A percentile compares a stretch with the other conserved stretches of the same genome.
These are phyloP conservation scores for Aeschynomene evenia DNA, from an alignment of 306 rosid species.

Conservation along the genomic window DNA sequence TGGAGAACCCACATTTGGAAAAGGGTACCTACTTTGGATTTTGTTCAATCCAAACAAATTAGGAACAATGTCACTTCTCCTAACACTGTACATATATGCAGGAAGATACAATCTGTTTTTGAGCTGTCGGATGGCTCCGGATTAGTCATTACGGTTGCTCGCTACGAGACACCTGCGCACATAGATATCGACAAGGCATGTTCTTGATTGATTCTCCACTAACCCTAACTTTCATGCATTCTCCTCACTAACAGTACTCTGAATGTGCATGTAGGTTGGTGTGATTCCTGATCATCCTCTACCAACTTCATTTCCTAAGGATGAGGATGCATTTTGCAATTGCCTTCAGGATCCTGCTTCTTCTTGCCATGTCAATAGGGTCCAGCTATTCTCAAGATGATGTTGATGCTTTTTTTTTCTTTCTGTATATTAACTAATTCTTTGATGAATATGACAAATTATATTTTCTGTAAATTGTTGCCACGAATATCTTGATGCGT, in stretches of 20 bases:
- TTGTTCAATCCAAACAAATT: conserved; percentile 6
- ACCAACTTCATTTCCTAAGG: conserved; percentile 81
- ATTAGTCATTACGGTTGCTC: conserved; percentile 91
- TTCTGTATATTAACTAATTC: conserved; percentile 9
- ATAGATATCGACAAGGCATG: conserved; percentile 84
- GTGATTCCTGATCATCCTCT: conserved; percentile 92
- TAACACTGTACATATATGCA: conserved; percentile 42
- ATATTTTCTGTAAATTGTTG: conserved; percentile 27
- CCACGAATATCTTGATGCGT: neutral
- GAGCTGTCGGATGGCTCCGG: conserved; percentile 96
- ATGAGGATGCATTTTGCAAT: conserved; percentile 74
- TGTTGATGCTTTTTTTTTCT: neutral
- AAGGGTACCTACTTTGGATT: conserved; percentile 62
- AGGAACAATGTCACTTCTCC: neutral
- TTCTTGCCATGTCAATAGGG: conserved; percentile 68
- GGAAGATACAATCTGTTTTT: conserved; percentile 95
- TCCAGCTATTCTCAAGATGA: conserved; percentile 71
- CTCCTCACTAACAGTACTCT: neutral
- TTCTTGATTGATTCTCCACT: neutral
- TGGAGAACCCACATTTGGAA: conserved; percentile 96
- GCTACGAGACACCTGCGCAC: conserved; percentile 92
- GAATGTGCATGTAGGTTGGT: conserved; percentile 60
- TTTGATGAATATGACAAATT: conserved; percentile 12
- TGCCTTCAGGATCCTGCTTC: conserved; percentile 88
- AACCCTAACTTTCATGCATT: neutral